Evolutionary conservation across 2,329 filamentous ascomycete species (phyloP).

Genomic region (Apiospora kogelbergensis): DNA sequence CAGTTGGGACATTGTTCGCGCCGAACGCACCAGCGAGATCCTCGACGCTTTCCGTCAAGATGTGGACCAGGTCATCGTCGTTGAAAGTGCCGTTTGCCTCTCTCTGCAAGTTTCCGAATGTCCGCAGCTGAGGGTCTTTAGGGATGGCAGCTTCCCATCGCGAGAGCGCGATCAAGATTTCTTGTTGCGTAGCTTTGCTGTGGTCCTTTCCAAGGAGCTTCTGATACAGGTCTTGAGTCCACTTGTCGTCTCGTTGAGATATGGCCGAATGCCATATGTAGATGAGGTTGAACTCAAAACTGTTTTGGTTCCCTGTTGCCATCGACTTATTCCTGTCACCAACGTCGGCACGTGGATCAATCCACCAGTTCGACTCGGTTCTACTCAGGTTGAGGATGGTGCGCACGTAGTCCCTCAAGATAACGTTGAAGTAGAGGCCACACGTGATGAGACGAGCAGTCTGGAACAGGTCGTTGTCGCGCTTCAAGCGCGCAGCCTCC

Average conservation of each 20-base stretch:
- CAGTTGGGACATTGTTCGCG: conserved; percentile 46
- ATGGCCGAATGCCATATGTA: conserved; percentile 51
- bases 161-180: conserved; percentile 47
- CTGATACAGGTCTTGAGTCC: conserved; percentile 38
- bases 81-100: conserved; percentile 34
- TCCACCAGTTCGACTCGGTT: conserved; percentile 28
- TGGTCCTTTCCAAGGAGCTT: conserved; percentile 40
- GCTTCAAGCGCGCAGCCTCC: conserved; percentile 35
- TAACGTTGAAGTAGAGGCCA: conserved; percentile 55
- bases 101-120: conserved; percentile 49
- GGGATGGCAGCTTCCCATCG: conserved; percentile 46
- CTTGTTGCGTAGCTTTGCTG: conserved; percentile 42
- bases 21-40: conserved; percentile 52
- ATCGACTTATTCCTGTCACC: conserved; percentile 27
- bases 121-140: conserved; percentile 52
- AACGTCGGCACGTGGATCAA: conserved; percentile 27
- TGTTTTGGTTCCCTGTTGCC: conserved; percentile 50
- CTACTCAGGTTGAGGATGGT: conserved; percentile 50
- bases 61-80: conserved; percentile 42
- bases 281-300: conserved; percentile 52
- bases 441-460: conserved; percentile 47
- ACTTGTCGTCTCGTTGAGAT: conserved; percentile 43
- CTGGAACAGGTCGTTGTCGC: conserved; percentile 40
- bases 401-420: conserved; percentile 39
- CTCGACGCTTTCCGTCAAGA: conserved; percentile 46